Evolutionary conservation across 2,329 filamentous ascomycete species (phyloP).

Genomic region (Calonectria pseudoreteaudii): DNA sequence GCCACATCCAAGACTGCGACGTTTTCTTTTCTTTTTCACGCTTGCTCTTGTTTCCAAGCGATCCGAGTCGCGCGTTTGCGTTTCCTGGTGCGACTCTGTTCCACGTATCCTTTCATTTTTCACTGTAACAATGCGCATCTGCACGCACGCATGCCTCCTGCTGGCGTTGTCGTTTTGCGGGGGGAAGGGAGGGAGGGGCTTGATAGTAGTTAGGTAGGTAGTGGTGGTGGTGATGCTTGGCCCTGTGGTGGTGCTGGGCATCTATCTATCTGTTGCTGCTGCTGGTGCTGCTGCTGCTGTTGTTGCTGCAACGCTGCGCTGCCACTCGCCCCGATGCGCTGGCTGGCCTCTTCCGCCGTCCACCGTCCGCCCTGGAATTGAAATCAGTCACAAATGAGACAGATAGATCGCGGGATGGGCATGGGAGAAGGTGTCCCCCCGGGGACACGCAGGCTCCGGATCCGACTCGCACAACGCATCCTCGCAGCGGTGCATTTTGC

Average conservation of each 20-base stretch:
- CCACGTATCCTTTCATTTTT: background rate
- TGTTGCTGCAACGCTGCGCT: background rate
- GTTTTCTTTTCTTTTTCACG: background rate
- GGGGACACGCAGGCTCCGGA: background rate
- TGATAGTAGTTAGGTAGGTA: background rate
- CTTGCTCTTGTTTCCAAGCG: background rate
- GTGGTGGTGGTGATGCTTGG: background rate
- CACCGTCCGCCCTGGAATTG: background rate
- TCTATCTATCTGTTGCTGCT: background rate
- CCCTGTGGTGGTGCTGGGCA: background rate
- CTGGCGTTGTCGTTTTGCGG: background rate
- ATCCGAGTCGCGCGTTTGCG: background rate
- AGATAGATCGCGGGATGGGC: conserved; percentile 17
- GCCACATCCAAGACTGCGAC: background rate
- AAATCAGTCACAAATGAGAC: background rate
- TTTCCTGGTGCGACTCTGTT: background rate
- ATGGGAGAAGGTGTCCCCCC: background rate
- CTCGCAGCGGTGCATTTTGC: conserved; percentile 11
- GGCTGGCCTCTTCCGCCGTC: background rate
- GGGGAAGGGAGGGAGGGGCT: too few species aligned
- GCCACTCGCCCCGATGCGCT: background rate
- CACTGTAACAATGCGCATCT: background rate
- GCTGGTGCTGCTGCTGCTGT: too few species aligned
- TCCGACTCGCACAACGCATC: conserved; percentile 27
- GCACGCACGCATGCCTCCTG: background rate